A percentile compares a stretch with the other conserved stretches of the same genome.
These are phyloP conservation scores for Tuber microsphaerosporum DNA, from an alignment of 495 filamentous ascomycete genomes.

Conservation along the genomic window DNA sequence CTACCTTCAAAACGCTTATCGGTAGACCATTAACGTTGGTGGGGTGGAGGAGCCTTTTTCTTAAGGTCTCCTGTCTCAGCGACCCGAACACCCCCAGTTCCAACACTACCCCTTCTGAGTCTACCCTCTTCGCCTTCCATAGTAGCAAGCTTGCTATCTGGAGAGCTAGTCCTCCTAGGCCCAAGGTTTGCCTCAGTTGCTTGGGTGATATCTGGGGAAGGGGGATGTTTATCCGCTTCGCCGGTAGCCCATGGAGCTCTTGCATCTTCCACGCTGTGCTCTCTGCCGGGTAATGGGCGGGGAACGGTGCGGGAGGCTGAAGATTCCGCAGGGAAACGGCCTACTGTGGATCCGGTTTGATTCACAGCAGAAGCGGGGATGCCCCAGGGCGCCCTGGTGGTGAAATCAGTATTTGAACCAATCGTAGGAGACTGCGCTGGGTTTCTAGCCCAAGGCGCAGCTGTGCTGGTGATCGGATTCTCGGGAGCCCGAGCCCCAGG, in stretches of 20 bases:
- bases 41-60: constrained; percentile 6
- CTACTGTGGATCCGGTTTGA: constrained; percentile 11
- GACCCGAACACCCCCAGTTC: constrained; percentile 38
- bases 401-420: constrained; percentile 15
- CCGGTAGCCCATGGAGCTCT: constrained; percentile 27
- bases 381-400: constrained; percentile 30
- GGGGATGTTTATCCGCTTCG: constrained; percentile 2
- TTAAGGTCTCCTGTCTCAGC: constrained; percentile 39
- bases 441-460: constrained; percentile 24
- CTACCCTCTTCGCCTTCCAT: constrained; percentile 26
- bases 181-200: constrained; percentile 36
- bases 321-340: background rate
- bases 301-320: constrained; percentile 18
- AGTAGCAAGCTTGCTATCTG: constrained; percentile 34
- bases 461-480: constrained; percentile 9
- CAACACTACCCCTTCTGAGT: constrained; percentile 34
- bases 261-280: constrained; percentile 16
- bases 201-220: constrained; percentile 25
- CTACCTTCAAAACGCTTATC: background rate
- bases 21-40: background rate
- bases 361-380: constrained; percentile 7
- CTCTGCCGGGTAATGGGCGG: constrained; percentile 11
- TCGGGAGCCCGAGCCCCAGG: constrained; percentile 7
- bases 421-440: constrained; percentile 7
- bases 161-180: constrained; percentile 33